Evolutionary conservation across 2,329 filamentous ascomycete genomes (phyloP), one percentile per base, ranked within the genome.

Genomic region (Trichoderma sp.): DNA sequence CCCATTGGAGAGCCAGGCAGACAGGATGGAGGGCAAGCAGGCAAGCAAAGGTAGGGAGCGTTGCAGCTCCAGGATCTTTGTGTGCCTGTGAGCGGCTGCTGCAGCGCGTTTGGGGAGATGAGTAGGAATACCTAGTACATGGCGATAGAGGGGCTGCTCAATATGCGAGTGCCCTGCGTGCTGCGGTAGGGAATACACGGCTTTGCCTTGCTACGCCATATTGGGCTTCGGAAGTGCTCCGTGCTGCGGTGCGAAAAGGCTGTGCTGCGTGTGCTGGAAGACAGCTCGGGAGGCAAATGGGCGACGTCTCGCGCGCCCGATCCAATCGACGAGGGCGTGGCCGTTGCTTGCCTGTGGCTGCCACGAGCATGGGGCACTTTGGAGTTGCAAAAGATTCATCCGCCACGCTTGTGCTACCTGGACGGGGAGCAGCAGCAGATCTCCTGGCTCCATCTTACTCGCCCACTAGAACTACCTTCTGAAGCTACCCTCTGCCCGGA

Each of bases 51-150:
- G 62, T 16, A 64, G 61, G 47, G 47, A 64, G 47, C 47, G 35
- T 47, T 49, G 58, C 56, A 68, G 66, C 58, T 59, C 47, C 37
- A 52, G 66, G 37, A 69, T 69, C 68, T 58, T 61, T 68, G 68
- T 64, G 68, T 49, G 58, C 60, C 35, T 35, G 56, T 68, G 58
- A 37, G 68, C 52, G 40, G 57, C 53, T 69, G 52, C 56, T 58
- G 53, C 29, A 40, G 53, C 40, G 56, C 66, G 57, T 47, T 58
- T 57, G 49, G 58, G 58, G 49, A 62, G 66, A 68, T 33, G 66
- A 47, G 66, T 58, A 62, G 35, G 56, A 62, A 61, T 62, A 35
- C 33, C 33, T 35, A 65, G 59, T 58, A 69, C 60, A 69, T n/a
- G 16, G 40, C 40, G 31, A 61, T 31, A 47, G 47, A 61, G 53